Percentiles rank a stretch among this genome's conserved stretches.
Evolutionary conservation across 2,329 filamentous ascomycete species (phyloP).

Genomic region (Penicillium sp.): DNA sequence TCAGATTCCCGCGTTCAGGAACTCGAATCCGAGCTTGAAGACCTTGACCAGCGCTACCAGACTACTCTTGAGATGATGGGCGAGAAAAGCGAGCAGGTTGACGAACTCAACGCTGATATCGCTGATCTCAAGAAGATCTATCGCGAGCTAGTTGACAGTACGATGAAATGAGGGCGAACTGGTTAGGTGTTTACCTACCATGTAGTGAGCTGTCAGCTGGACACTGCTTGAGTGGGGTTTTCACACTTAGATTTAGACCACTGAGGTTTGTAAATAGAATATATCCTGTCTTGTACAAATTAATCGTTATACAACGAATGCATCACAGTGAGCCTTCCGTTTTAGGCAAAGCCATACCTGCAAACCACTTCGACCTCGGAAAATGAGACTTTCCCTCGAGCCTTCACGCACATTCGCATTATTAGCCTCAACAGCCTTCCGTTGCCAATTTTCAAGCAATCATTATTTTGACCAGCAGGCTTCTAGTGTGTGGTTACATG

Average conservation of each 20-base stretch:
- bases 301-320: background rate
- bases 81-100: constrained; percentile 93
- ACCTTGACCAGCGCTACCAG: constrained; percentile 75
- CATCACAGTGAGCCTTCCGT: background rate
- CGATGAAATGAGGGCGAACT: constrained; percentile 56
- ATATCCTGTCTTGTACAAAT: constrained; percentile 3
- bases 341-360: background rate
- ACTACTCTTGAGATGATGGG: constrained; percentile 92
- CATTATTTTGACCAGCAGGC: background rate
- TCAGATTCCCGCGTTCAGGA: constrained; percentile 60
- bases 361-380: background rate
- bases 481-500: background rate
- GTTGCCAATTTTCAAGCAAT: background rate
- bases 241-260: background rate
- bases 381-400: background rate
- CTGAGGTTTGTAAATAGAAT: constrained; percentile 5
- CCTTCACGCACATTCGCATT: background rate
- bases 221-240: background rate
- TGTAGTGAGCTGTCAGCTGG: background rate
- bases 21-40: constrained; percentile 66
- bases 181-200: background rate
- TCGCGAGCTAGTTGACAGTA: constrained; percentile 83
- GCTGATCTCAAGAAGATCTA: constrained; percentile 95
- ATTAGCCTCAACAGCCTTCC: background rate
- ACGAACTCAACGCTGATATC: constrained; percentile 86